phyloP scores from a whole-genome alignment of 176 grass and related monocot species.

The Oryza brachyantha region DNA sequence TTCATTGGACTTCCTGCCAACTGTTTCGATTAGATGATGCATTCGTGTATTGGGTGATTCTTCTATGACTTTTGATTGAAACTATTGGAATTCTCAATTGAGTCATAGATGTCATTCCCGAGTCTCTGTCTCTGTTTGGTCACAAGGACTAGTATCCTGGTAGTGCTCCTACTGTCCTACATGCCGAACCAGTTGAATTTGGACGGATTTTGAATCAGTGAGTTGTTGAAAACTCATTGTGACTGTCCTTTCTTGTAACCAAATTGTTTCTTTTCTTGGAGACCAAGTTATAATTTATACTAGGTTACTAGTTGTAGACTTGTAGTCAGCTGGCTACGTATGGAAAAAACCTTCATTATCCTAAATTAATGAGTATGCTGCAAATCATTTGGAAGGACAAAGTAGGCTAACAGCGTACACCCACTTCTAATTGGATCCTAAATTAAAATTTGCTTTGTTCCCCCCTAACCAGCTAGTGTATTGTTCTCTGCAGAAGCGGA shows the following conservation, averaged over 20 bases:
- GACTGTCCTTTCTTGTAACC: not conserved
- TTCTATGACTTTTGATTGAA: not conserved
- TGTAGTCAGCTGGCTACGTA: slow-evolving; percentile 10
- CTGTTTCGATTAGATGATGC: not conserved
- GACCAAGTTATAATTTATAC: not conserved
- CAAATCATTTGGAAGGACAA: not conserved
- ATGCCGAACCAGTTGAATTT: slow-evolving; percentile 1
- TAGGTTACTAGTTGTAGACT: not conserved
- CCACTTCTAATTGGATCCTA: not conserved
- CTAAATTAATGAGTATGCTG: not conserved
- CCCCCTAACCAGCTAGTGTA: slow-evolving; percentile 5
- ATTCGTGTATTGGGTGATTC: not conserved
- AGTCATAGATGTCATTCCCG: slow-evolving; percentile 8
- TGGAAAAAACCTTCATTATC: not conserved
- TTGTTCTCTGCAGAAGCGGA: slow-evolving; percentile 61
- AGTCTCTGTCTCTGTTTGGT: not conserved
- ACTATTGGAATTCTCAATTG: not conserved
- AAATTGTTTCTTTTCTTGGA: not conserved
- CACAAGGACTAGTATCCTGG: not conserved
- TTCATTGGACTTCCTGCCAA: not conserved
- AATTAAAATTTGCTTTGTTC: slow-evolving; percentile 12
- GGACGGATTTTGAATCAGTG: not conserved
- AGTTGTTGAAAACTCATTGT: not conserved
- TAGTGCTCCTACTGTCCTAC: not conserved
- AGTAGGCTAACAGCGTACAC: not conserved